phyloP scores from a whole-genome alignment of 345 rosid genomes.

The Linum usitatissimum region DNA sequence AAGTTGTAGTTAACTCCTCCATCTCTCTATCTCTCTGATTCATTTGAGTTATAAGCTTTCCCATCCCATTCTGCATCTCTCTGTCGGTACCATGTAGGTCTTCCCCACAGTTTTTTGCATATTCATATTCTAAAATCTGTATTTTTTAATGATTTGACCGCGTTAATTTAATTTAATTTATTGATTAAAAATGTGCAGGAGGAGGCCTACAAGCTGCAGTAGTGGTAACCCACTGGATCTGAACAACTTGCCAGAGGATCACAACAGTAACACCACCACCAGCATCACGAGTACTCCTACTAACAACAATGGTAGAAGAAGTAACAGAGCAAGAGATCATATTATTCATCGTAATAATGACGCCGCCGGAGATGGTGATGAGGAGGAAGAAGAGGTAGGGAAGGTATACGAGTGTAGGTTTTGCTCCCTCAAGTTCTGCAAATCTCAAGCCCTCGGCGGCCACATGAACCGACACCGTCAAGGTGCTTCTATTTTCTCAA shows the following conservation, averaged over 20 bases:
- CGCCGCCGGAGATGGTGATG: conserved; percentile 52
- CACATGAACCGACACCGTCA: conserved; percentile 99
- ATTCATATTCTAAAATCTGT: too few relatives aligned
- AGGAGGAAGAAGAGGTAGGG: conserved; percentile 50
- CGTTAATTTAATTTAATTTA: background rate
- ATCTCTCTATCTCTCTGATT: conserved; percentile 4
- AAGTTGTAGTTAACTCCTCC: conserved; percentile 34
- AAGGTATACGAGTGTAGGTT: conserved; percentile 96
- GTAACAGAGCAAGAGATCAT: too few relatives aligned
- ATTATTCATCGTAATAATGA: conserved; percentile 1
- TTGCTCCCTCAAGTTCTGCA: conserved; percentile 99
- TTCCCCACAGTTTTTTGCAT: conserved; percentile 13
- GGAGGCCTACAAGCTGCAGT: conserved; percentile 35
- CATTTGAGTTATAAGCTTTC: background rate
- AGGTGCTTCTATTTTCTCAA: conserved; percentile 27
- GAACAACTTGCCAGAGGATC: conserved; percentile 93
- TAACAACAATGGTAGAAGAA: too few relatives aligned
- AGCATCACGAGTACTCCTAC: background rate
- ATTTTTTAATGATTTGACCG: conserved; percentile 8
- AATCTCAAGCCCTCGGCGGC: conserved; percentile 99
- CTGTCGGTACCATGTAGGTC: conserved; percentile 67
- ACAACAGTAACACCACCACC: conserved; percentile 15
- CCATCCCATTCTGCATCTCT: conserved; percentile 7
- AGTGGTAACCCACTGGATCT: conserved; percentile 62
- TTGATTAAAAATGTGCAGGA: conserved; percentile 34